A percentile compares a stretch with the other conserved stretches of the same genome.
These are phyloP conservation scores for Cutaneotrichosporon mucoides DNA, from an alignment of 1,284 basidiomycete species.

Conservation along the genomic window DNA sequence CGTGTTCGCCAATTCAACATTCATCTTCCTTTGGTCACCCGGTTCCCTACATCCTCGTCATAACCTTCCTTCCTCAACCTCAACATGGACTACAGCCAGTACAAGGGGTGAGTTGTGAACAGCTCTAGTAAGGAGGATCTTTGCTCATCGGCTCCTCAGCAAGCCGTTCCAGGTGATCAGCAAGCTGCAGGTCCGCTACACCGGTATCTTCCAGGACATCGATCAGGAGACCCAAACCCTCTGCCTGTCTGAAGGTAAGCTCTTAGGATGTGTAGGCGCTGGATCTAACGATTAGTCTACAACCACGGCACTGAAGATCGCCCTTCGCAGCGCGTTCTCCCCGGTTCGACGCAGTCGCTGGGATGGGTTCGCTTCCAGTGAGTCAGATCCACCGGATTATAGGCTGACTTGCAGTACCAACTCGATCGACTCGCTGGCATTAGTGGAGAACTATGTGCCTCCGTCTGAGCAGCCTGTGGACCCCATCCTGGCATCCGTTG, in stretches of 20 bases:
- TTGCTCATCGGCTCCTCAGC: conserved; percentile 14
- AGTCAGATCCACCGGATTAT: conserved; percentile 35
- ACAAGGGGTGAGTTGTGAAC: conserved; percentile 25
- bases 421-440: conserved; percentile 42
- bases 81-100: conserved; percentile 42
- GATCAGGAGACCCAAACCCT: conserved; percentile 44
- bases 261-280: background rate
- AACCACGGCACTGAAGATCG: conserved; percentile 47
- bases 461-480: conserved; percentile 32
- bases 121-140: background rate
- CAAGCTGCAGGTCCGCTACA: conserved; percentile 44
- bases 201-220: conserved; percentile 46
- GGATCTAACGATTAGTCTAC: conserved; percentile 27
- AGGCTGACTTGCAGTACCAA: conserved; percentile 32
- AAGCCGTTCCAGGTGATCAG: conserved; percentile 48
- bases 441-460: conserved; percentile 42
- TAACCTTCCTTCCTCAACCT: background rate
- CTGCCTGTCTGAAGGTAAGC: conserved; percentile 42
- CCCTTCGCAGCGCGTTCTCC: conserved; percentile 30
- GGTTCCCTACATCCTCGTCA: background rate
- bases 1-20: no score
- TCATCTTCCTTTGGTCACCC: background rate
- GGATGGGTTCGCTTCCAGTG: conserved; percentile 71
- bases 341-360: conserved; percentile 31
- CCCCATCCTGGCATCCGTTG: conserved; percentile 43